Base-by-base conservation (phyloP, 345 rosid genomes). In the Syzygium aqueum region DNA sequence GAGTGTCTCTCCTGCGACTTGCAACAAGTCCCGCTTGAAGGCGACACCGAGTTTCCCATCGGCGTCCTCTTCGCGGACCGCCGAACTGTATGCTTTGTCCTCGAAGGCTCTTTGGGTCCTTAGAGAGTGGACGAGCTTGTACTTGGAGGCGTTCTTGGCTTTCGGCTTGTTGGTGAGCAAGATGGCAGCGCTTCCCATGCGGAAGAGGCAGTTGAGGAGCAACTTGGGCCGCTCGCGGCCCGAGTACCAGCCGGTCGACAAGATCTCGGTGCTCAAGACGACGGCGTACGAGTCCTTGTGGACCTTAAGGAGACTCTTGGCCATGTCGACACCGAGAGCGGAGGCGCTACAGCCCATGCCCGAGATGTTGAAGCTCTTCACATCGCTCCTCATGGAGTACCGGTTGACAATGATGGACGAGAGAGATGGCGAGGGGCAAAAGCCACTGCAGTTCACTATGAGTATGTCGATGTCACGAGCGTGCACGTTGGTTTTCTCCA, bases 321-420 rank as follows among this genome's bases (percentile, higher is more conserved):
- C 96, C 87, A 94, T 51, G 56, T 94, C 95, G 53, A 94, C 86
- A 59, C 77, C 89, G 5, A 92, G 84, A 11, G 89, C 90, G 7
- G 94, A 88, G n/a, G 93, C 96, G 59, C 94, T 91, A 89, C 96
- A 94, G 3, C 96, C 96, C 96, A 94, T 94, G 22, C 96, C 96
- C 53, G 96, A 92, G 53, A 94, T 92, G 85, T 89, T 93, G 67
- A 63, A 94, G 90, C 90, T 94, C 85, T 91, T 92, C 9, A 91
- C 84, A 23, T 93, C 93, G 21, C 77, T 84, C 78, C 89, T 92
- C 92, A 94, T 88, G 86, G 89, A 84, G 91, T 37, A 94, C n/a
- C 87, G 91, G 88, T 91, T 91, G 84, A 91, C 86, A 84, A 94
- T 86, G 27, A 93, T 91, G 86, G 96, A 93, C 25, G 95, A 85